These are phyloP conservation scores for Vicia villosa DNA, from an alignment of 306 rosid species.

Conservation along the genomic window DNA sequence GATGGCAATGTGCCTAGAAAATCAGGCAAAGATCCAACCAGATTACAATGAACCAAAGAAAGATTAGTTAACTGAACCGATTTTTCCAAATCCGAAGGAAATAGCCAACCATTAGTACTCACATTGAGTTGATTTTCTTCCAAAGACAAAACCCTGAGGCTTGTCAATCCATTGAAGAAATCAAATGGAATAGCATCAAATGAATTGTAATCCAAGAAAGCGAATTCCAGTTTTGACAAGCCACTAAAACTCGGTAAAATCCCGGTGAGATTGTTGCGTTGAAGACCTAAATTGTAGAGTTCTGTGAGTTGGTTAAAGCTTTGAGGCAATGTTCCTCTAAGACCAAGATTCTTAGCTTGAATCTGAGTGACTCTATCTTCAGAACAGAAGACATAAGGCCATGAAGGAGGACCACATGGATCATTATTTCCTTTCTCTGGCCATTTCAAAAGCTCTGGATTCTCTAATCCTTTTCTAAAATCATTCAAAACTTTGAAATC, in stretches of 20 bases:
- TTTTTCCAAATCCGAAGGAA: slow-evolving; percentile 63
- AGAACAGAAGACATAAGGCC: slow-evolving; percentile 70
- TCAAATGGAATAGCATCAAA: slow-evolving; percentile 72
- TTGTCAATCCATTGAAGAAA: slow-evolving; percentile 63
- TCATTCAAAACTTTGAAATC: slow-evolving; percentile 70
- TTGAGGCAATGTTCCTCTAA: slow-evolving; percentile 64
- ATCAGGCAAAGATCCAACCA: slow-evolving; percentile 72
- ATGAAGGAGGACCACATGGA: slow-evolving; percentile 78
- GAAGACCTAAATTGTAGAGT: slow-evolving; percentile 80
- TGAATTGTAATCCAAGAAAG: slow-evolving; percentile 68
- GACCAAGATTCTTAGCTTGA: slow-evolving; percentile 74
- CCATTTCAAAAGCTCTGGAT: slow-evolving; percentile 74
- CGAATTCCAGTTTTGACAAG: slow-evolving; percentile 71
- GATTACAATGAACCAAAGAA: slow-evolving; percentile 57
- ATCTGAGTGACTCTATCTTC: slow-evolving; percentile 74
- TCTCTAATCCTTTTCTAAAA: slow-evolving; percentile 69
- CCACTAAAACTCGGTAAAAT: slow-evolving; percentile 68
- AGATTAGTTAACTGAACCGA: slow-evolving; percentile 66
- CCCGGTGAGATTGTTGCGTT: slow-evolving; percentile 67
- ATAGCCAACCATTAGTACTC: slow-evolving; percentile 60
- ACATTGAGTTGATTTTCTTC: slow-evolving; percentile 66
- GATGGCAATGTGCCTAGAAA: slow-evolving; percentile 67
- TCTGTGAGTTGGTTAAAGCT: slow-evolving; percentile 70
- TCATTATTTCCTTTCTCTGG: slow-evolving; percentile 59
- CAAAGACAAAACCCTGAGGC: slow-evolving; percentile 62